Base-by-base conservation (phyloP, 1,284 basidiomycete genomes). In the Trichosporon coremiiforme region DNA sequence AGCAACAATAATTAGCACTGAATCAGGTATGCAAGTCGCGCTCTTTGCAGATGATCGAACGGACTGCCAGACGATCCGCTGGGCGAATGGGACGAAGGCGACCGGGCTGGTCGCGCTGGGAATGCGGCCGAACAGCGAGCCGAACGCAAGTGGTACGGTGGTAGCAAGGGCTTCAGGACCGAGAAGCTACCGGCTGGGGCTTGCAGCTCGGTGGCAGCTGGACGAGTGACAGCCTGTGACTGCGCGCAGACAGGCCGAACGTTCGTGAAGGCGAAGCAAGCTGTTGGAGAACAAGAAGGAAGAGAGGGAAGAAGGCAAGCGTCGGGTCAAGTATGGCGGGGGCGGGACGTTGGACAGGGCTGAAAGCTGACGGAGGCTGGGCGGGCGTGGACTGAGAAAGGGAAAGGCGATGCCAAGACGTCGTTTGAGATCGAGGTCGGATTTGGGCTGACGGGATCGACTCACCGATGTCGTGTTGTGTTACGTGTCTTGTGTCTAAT, bases 401-500 rank as follows among this genome's bases (percentile, higher is more conserved):
- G 20, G 47, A 22, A 22, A 22, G 7, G 47, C 47, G 47, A 53
- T 53, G 47, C 47, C 47, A 20, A 53, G 47, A 53, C 47, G 47
- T 53, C 1, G 47, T n/a, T 22, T 17, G 47, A 53, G 47, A 53
- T 53, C 47, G 47, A 22, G 47, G 47, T 20, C 20, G 47, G 36
- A 9, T 8, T n/a, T 53, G 47, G 47, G 47, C 47, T 53, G 47
- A 53, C 47, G 47, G 20, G 7, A 53, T 45, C 41, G 47, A 53
- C 47, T 53, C 47, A 53, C 47, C 20, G 47, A 20, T 53, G 47
- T 53, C 47, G 47, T n/a, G 20, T 3, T 53, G 47, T 53, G 47
- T 20, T 53, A 1, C 47, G 47, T 53, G 47, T 53, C 47, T 53
- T 53, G 47, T 22, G 47, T 53, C 47, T 53, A n/a, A 53, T 53